Base-by-base conservation (phyloP, 306 rosid species). In the Fragaria ananassa region DNA sequence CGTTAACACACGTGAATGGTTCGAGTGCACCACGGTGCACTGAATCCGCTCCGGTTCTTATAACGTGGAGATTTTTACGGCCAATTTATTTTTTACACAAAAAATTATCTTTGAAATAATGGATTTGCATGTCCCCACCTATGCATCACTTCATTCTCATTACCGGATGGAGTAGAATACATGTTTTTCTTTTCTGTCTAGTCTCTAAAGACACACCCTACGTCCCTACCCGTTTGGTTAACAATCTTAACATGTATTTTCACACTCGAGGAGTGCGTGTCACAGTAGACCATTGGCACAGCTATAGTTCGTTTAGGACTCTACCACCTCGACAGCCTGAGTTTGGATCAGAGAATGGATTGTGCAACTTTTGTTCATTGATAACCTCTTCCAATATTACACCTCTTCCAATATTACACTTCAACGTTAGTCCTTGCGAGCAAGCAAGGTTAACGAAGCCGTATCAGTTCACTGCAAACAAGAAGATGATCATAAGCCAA, bases 391-490 rank as follows among this genome's bases (percentile, higher is more conserved):
- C n/a, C 35, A 31, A 1, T 14, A 29, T 2, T 6, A 29, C 41
- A 29, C 41, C 67, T 61, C 18, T 61, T 14, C n/a, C 35, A 31
- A 1, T 14, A 29, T 2, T 6, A 29, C 21, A 29, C 39, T 29
- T 27, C n/a, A 13, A 14, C 9, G 42, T 31, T 61, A 6, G 67
- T 29, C 67, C 18, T 61, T 61, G 67, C 21, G n/a, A 61, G 42
- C 41, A 61, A 61, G 67, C 67, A 57, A 23, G 63, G 34, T 57
- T 23, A 57, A 57, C 34, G 6, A 57, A 57, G 63, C 63, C 63
- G 34, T 57, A 10, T 25, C 34, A 21, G 3, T 21, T 12, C 39
- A 61, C 66, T 11, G 17, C 66, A 27, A 61, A 29, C 66, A 58
- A 9, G 35, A 58, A 23, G 1, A 25, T 27, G 41, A 37, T 58